Base-by-base conservation (phyloP, 306 rosid species). In the Vigna angularis region DNA sequence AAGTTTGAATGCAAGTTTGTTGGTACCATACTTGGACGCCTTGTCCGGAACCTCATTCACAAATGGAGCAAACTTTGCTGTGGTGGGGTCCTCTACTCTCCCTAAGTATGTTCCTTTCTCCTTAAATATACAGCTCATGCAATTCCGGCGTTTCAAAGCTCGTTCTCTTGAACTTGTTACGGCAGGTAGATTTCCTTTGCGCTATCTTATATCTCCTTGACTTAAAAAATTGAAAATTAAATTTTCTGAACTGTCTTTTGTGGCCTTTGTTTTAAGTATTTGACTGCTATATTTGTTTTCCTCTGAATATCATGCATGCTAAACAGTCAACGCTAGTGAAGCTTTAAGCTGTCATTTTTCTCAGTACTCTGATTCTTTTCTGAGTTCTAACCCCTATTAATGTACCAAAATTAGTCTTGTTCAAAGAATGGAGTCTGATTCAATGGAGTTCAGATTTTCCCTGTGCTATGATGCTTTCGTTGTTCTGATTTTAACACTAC, bases 1-100 rank as follows among this genome's bases (percentile, higher is more conserved):
- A 72, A 94, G 91, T 83, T 79, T 94, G 87, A 92, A 92, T 66
- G 18, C 68, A 22, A 86, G 75, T 9, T 75, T 89, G 48, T 80
- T 94, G 84, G 85, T 69, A 9, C 97, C 98, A 66, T 94, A 92
- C 71, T 70, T 94, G 71, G 97, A 94, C 82, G 75, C 97, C 48
- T 73, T 94, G 71, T 83, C 89, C 49, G 91, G 88, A 66, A 69
- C 88, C 28, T 72, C 79, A 63, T 94, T 94, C 88, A 61, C 85
- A 79, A 94, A 91, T 86, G 98, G 98, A 9, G 98, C 93, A 16
- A 94, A 89, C 82, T 94, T 94, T 87, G 98, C 98, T 1, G 83
- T 94, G 18, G 95, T 88, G 32, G 98, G 98, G 69, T 94, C 97
- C 67, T 82, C 97, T 53, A 91, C 92, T 49, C 91, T 94, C 30